Conservation (phyloP, 2,329 filamentous ascomycete genomes). For the Penicillium oxalicum region DNA sequence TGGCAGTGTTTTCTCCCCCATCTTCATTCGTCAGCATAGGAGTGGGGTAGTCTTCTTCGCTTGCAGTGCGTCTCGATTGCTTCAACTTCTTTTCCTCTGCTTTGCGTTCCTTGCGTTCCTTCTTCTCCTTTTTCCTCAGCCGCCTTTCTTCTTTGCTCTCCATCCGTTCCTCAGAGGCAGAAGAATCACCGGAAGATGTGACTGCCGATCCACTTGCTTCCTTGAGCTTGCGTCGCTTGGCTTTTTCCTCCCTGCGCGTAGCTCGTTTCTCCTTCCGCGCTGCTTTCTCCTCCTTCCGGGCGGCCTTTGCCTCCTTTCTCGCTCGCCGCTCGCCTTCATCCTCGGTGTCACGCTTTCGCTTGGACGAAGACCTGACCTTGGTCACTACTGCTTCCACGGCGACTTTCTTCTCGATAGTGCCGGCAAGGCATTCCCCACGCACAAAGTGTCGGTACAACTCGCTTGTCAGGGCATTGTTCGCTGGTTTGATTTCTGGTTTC, state of each 20-base stretch:
- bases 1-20: conserved; percentile 27
- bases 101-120: conserved; percentile 24
- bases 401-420: conserved; percentile 49
- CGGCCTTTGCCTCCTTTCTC: conserved; percentile 29
- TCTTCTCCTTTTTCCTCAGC: conserved; percentile 22
- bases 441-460: conserved; percentile 80
- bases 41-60: conserved; percentile 29
- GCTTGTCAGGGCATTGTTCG: conserved; percentile 42
- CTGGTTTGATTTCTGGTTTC: conserved; percentile 50
- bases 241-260: no score
- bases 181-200: conserved; percentile 6
- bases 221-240: conserved; percentile 5
- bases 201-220: conserved; percentile 12
- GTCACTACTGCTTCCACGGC: conserved; percentile 11
- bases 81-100: conserved; percentile 16
- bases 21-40: conserved; percentile 25
- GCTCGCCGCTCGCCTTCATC: conserved; percentile 16
- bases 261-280: conserved; percentile 1
- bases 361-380: conserved; percentile 15
- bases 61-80: conserved; percentile 13
- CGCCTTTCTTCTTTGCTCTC: conserved; percentile 23
- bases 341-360: conserved; percentile 35
- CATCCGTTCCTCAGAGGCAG: conserved; percentile 13
- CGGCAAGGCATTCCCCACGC: conserved; percentile 67
- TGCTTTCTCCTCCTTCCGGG: conserved; percentile 24